Evolutionary conservation across 2,329 filamentous ascomycete species (phyloP).

Genomic region (Hypocrella siamensis): DNA sequence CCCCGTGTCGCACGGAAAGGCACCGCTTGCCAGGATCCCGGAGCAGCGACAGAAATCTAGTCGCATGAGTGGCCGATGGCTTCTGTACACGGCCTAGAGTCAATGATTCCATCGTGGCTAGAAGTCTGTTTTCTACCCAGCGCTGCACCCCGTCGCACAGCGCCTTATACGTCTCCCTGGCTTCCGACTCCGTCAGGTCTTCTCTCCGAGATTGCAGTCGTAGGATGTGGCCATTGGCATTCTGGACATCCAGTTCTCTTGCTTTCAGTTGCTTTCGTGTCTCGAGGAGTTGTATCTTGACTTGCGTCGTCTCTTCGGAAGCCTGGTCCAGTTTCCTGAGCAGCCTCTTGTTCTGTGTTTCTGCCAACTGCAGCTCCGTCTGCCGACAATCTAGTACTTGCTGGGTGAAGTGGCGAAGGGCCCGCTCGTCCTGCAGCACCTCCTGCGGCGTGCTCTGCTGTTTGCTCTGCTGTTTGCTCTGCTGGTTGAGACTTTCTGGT

Average conservation of each 20-base stretch:
- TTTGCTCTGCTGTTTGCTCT: too few species aligned
- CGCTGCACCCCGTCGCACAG: constrained; percentile 18
- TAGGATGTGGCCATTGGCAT: constrained; percentile 16
- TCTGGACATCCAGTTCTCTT: constrained; percentile 13
- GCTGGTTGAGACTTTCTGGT: too few species aligned
- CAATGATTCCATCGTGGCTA: constrained; percentile 15
- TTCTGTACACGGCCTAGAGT: constrained; percentile 12
- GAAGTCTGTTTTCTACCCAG: constrained; percentile 20
- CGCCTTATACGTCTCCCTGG: constrained; percentile 16
- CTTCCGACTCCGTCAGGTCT: constrained; percentile 20
- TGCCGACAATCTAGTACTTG: constrained; percentile 20
- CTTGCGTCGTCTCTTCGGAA: constrained; percentile 13
- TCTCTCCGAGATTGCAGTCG: constrained; percentile 16
- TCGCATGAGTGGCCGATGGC: constrained; percentile 11
- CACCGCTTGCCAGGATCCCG: constrained; percentile 18
- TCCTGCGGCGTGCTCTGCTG: constrained; percentile 8
- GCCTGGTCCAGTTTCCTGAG: constrained; percentile 13
- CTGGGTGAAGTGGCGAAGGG: constrained; percentile 19
- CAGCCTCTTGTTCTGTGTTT: constrained; percentile 14
- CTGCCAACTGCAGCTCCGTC: constrained; percentile 15
- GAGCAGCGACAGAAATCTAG: constrained; percentile 16
- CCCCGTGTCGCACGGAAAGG: constrained; percentile 14
- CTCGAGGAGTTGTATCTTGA: constrained; percentile 15
- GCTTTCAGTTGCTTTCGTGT: constrained; percentile 11
- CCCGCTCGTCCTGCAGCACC: constrained; percentile 14